Percentiles rank a stretch among this genome's conserved stretches.
These are phyloP conservation scores for Pisolithus marmoratus DNA, from an alignment of 768 basidiomycete genomes.

Conservation along the genomic window DNA sequence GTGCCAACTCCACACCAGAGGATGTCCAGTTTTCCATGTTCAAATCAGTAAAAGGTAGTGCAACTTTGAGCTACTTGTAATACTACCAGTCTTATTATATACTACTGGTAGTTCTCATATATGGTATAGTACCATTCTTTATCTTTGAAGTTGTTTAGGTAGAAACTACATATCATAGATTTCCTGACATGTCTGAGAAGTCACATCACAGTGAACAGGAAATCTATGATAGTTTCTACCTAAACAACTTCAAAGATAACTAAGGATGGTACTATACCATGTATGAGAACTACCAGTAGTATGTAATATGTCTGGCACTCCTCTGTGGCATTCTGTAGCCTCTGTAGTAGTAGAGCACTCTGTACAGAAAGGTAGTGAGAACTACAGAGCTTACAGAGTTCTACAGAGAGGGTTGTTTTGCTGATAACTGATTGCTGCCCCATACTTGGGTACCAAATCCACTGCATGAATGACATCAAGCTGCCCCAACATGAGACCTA, in stretches of 20 bases:
- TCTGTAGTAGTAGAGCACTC: too few relatives aligned
- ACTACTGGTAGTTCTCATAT: neutral
- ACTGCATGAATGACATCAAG: neutral
- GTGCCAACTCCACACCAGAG: too few relatives aligned
- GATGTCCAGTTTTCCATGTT: too few relatives aligned
- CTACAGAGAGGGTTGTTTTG: too few relatives aligned
- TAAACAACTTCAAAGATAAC: neutral
- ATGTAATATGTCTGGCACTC: neutral
- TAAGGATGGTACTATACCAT: neutral
- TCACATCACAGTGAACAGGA: neutral
- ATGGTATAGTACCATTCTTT: neutral
- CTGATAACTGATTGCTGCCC: neutral
- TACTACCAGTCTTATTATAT: neutral
- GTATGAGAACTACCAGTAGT: neutral
- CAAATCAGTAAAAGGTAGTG: slow-evolving; percentile 26
- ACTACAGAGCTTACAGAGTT: too few relatives aligned
- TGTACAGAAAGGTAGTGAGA: too few relatives aligned
- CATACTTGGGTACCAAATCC: neutral
- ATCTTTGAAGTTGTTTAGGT: neutral
- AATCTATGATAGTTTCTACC: neutral
- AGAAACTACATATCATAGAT: neutral
- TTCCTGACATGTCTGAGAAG: neutral
- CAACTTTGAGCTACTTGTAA: slow-evolving; percentile 50
- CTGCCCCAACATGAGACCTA: neutral
- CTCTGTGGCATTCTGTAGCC: too few relatives aligned